Evolutionary conservation across 768 basidiomycete species (phyloP), one percentile per base, ranked within the genome.

Genomic region (Lactarius evosmus): DNA sequence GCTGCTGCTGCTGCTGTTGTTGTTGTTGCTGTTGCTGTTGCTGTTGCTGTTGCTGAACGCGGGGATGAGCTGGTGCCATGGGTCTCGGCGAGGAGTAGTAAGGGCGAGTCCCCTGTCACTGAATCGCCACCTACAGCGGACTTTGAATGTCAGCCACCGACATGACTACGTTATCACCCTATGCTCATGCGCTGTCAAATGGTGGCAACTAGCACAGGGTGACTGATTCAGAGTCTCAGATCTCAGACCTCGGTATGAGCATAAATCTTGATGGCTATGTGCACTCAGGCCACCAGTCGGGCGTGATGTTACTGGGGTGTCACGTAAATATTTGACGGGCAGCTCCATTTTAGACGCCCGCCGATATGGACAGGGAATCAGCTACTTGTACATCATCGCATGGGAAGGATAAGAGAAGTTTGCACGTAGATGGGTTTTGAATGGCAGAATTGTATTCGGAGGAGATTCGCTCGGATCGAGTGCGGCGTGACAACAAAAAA

Each of bases 61-160:
- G 84, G 73, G 82, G 79, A 76, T 85, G 86, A 73, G 82, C 83
- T 78, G 87, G 87, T 89, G 87, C 87, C 87, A 89, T 89, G 87
- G 87, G 88, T 88, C 87, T 79, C 70, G 62, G 69, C 61, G 62
- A 67, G 66, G 65, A 63, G 69, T 58, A 63, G 70, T 63, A 53
- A 64, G 60, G 62, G 70, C 62, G 69, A 70, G 70, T 72, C 71
- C 66, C 67, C 54, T 58, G 61, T 62, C 65, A 63, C 66, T 66
- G 62, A 60, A 61, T 61, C 56, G 51, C 59, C 58, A 65, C 64
- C 56, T 65, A 36, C 27, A 4, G 69, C 69, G 69, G 69, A 69
- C 60, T 66, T 61, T 59, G 27, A 68, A 68, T 52, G 11, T 62
- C 40, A 52, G 65, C 54, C 54, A 60, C 63, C 40, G 53, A 46